Evolutionary conservation across 73 alveolate species (phyloP), one percentile per base, ranked within the genome.

Genomic region (Diophrys sp.): DNA sequence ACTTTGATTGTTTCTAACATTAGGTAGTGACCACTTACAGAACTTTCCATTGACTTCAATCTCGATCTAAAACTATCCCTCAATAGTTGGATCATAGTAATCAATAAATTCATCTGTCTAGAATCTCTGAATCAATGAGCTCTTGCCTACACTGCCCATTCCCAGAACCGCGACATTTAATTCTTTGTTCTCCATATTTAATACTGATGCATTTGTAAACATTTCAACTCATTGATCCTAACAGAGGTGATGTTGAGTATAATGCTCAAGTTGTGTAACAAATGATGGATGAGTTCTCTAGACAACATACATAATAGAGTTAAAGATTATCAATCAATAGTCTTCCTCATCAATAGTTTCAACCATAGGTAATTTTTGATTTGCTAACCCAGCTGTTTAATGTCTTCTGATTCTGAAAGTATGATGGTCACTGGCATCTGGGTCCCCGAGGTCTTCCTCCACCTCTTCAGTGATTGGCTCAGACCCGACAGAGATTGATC

Each of bases 401-500:
- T n/a, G 18, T 44, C 62, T 44, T 44, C 18, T 44, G 24, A 68
- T 68, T 31, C 75, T 68, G 55, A 68, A 68, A 68, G 75, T 68
- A 28, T 68, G 75, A 55, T 68, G 75, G 5, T 25, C 23, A 31
- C 23, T 2, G 24, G 23, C 75, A 26, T 25, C 2, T 23, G 55
- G 2, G 23, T 68, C 75, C 1, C 26, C 56, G 54, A 29, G 1
- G 56, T 68, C 26, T 23, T 68, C 75, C 2, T 68, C 75, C 1
- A 2, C 29, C 75, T 68, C 75, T 29, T 68, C 75, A 25, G 75
- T 55, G 5, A 68, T 68, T 1, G 75, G 44, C 25, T 68, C 75
- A 31, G 75, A 68, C 25, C 31, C 75, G 24, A 68, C 54, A 31
- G 56, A 26, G 31, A 68, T 68, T 1, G 75, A 68, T 31, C 75